A percentile compares a stretch with the other conserved stretches of the same genome.
Conservation (phyloP, 2,329 filamentous ascomycete species). For the Hymenoscyphus repandus region DNA sequence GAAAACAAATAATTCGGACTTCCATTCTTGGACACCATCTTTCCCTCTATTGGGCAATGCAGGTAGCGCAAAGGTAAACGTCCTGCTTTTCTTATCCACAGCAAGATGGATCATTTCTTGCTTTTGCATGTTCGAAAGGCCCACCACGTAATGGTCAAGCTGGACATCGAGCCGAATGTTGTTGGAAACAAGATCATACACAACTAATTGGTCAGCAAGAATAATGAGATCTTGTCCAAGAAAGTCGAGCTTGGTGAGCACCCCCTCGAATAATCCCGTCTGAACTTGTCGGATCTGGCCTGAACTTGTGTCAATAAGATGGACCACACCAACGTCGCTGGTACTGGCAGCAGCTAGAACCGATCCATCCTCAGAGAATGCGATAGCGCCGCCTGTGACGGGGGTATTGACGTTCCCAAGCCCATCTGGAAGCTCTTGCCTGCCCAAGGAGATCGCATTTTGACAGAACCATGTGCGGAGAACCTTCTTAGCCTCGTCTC, state of each 20-base stretch:
- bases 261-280: conserved; percentile 60
- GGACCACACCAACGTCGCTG: conserved; percentile 55
- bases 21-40: conserved; percentile 38
- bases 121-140: conserved; percentile 31
- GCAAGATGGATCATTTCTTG: conserved; percentile 59
- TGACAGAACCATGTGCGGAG: conserved; percentile 72
- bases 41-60: conserved; percentile 9
- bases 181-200: conserved; percentile 82
- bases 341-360: conserved; percentile 66
- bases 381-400: conserved; percentile 53
- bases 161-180: conserved; percentile 62
- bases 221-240: conserved; percentile 70
- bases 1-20: conserved; percentile 58
- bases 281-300: conserved; percentile 63
- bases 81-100: conserved; percentile 60
- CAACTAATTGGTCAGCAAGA: conserved; percentile 65
- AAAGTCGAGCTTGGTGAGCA: conserved; percentile 63
- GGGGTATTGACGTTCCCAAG: conserved; percentile 22
- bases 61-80: conserved; percentile 58
- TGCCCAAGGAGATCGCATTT: conserved; percentile 47
- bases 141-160: conserved; percentile 41
- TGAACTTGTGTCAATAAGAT: conserved; percentile 69
- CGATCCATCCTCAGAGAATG: conserved; percentile 81
- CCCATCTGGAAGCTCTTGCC: conserved; percentile 31
- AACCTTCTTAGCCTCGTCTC: conserved; percentile 50